Evolutionary conservation across 1,139 yeast species (phyloP), one percentile per base, ranked within the genome.

Genomic region (Entelexis paramagnoliae): DNA sequence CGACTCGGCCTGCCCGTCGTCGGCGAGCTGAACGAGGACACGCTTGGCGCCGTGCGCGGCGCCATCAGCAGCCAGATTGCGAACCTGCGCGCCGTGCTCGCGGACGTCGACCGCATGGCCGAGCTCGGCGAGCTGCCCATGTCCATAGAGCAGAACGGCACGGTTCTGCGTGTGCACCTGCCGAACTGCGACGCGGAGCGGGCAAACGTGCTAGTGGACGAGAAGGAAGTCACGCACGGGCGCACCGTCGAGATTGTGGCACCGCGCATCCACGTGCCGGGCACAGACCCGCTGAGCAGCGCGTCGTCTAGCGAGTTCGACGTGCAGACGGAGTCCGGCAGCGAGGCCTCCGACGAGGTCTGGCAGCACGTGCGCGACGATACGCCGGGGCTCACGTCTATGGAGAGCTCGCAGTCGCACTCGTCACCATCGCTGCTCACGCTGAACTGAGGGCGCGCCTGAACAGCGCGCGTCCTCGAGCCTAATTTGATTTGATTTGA

Each of bases 41-140:
- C 55, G 34, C 52, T 61, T 11, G 52, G 46, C 17, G 40, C 51
- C n/a, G 22, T 61, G n/a, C 48, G 52, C 16, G 42, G 50, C 6
- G 68, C 65, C 43, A 47, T 68, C 32, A 59, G 55, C 34, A 56
- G 58, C 28, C 62, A 62, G 46, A 58, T 62, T 10, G 49, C 53
- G 14, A 61, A 62, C 24, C 52, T 67, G 41, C 58, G 59, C 47
- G 51, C 55, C 14, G 59, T 64, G 28, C 52, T 60, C 6, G 56
- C 56, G 22, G 70, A 68, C 48, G 52, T 68, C 20, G 55, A 57
- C 46, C 60, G 63, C 24, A 58, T 68, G 5, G 59, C 68, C 13
- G 54, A 58, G 14, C 62, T 68, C 3, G 72, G 72, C 14, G 71
- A 68, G 60, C 63, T 68, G 47, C 72, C 72, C 19, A 53, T 68